These are phyloP conservation scores for Backusella mclennaniae DNA, from an alignment of 192 early-diverging fungal species.

Conservation along the genomic window DNA sequence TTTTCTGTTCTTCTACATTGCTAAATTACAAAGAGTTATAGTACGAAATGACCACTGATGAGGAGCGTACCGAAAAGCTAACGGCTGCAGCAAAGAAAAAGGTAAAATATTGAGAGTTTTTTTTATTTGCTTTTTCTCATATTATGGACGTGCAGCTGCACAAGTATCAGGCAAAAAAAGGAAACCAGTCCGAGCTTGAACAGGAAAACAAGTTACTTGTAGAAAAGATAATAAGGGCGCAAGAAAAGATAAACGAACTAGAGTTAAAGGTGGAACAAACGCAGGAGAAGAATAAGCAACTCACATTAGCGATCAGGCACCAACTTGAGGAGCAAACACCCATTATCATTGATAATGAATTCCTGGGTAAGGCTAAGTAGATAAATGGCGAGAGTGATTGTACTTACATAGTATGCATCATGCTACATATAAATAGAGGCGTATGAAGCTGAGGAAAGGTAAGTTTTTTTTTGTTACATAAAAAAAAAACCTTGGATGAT, in stretches of 20 bases:
- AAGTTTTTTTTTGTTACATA: background rate
- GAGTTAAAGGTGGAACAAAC: background rate
- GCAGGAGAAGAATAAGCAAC: background rate
- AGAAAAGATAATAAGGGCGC: background rate
- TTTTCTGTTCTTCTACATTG: background rate
- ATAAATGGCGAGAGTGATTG: background rate
- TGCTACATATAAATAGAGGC: constrained; percentile 1
- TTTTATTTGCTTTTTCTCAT: background rate
- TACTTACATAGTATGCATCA: background rate
- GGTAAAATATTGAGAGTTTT: background rate
- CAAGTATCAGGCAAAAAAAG: constrained; percentile 20
- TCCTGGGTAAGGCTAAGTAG: background rate
- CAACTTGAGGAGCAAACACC: background rate
- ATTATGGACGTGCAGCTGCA: background rate
- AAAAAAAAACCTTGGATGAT: background rate
- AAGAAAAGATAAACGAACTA: constrained; percentile 4
- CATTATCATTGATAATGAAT: constrained; percentile 4
- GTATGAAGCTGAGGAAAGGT: constrained; percentile 18
- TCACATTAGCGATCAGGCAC: background rate
- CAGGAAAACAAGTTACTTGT: constrained; percentile 1
- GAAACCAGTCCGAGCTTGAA: constrained; percentile 3
- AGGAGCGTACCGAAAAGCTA: constrained; percentile 8
- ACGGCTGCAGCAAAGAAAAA: constrained; percentile 10
- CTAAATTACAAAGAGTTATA: background rate
- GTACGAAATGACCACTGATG: background rate